Evolutionary conservation across 2,329 filamentous ascomycete genomes (phyloP).

Genomic region (Biscogniauxia sp.): DNA sequence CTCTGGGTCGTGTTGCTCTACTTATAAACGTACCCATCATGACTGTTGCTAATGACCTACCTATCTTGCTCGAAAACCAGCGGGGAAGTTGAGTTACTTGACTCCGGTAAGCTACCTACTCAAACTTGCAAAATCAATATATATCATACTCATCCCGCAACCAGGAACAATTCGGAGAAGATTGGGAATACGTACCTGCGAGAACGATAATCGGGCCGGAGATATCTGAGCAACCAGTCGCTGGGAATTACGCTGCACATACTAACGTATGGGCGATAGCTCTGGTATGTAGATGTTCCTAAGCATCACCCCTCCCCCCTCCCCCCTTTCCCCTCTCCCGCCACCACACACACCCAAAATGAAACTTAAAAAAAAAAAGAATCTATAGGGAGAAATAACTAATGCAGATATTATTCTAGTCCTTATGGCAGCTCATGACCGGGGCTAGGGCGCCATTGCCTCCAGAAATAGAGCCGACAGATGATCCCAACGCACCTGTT

Average conservation of each 20-base stretch:
- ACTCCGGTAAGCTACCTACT: conserved; percentile 16
- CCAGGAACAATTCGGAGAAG: conserved; percentile 24
- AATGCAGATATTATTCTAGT: conserved; percentile 11
- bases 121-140: not conserved
- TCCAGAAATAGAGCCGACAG: not conserved
- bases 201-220: conserved; percentile 8
- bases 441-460: conserved; percentile 1
- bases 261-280: conserved; percentile 23
- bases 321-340: not conserved
- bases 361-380: not conserved
- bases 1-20: too few species aligned
- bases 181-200: conserved; percentile 18
- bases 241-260: conserved; percentile 19
- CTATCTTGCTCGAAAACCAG: too few species aligned
- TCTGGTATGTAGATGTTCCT: conserved; percentile 11
- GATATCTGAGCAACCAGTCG: conserved; percentile 15
- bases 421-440: conserved; percentile 24
- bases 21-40: too few species aligned
- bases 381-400: not conserved
- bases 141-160: not conserved
- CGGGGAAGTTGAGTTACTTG: conserved; percentile 9
- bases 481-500: not conserved
- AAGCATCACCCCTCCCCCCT: not conserved
- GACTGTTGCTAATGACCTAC: too few species aligned
- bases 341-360: too few species aligned